Evolutionary conservation across 2,329 filamentous ascomycete genomes (phyloP), one percentile per base, ranked within the genome.

Genomic region (Trichophyton schoenleinii): DNA sequence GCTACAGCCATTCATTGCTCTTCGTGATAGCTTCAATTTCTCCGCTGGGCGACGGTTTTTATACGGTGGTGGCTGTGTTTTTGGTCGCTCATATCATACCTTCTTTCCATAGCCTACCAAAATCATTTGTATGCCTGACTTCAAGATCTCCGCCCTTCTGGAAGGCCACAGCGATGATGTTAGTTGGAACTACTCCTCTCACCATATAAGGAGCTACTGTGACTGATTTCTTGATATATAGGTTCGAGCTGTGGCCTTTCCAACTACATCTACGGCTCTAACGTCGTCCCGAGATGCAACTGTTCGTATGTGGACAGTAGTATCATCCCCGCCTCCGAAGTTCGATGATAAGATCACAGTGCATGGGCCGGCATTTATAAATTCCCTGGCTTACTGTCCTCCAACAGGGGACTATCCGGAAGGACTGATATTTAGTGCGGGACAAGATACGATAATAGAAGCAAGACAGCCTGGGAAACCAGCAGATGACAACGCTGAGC

Each of bases 91-190:
- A 28, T 25, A 15, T 13, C 11, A 15, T 34, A 55, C 22, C 15
- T n/a, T 36, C 9, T 18, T 8, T 36, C 9, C n/a, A 18, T 31
- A 55, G 18, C 20, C 52, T 20, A 20, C 52, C n/a, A 15, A 28
- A 36, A 34, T 55, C 28, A 7, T 55, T 38, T 74, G 66, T 68
- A 91, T 92, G 87, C 79, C 81, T 74, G 87, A 91, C 72, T 97
- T 90, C 81, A 96, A 92, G 82, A 85, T 99, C 70, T 95, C 94
- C 64, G 91, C 92, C 67, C 88, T 89, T 71, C 82, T 99, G 67
- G 79, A 85, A 67, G 92, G 90, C 70, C 94, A 99, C 74, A 88
- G 94, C 74, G 87, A 94, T 73, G 94, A 99, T 84, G 94, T 96
- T 81, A 76, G 86, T 74, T 63, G 60, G 62, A 64, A 44, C 8